phyloP scores from a whole-genome alignment of 2,329 filamentous ascomycete genomes.

The Aspergillus hortae region DNA sequence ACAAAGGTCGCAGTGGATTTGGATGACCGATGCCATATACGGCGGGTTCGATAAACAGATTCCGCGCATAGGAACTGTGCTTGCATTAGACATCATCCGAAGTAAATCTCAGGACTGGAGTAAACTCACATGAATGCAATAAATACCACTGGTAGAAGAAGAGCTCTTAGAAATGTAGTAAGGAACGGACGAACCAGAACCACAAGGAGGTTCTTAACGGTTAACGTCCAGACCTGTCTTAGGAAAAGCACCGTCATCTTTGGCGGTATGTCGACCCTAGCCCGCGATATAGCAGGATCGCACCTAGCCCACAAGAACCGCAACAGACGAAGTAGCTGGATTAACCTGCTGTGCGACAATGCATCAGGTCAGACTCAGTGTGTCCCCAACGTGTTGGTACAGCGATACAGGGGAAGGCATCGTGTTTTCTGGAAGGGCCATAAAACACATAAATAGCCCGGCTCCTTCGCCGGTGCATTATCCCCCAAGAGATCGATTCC shows the following conservation, averaged over 20 bases:
- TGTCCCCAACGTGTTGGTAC: not conserved
- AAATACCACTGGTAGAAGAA: conserved; percentile 55
- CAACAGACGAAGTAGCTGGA: not conserved
- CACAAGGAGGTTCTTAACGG: conserved; percentile 55
- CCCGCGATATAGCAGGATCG: not conserved
- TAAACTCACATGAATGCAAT: conserved; percentile 39
- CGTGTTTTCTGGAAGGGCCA: not conserved
- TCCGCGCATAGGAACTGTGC: conserved; percentile 65
- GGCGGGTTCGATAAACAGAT: conserved; percentile 76
- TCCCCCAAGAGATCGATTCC: not conserved
- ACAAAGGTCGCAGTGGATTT: conserved; percentile 60
- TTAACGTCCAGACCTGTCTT: conserved; percentile 55
- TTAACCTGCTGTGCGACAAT: not conserved
- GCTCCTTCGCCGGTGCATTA: not conserved
- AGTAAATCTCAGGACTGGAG: not conserved
- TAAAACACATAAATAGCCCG: not conserved
- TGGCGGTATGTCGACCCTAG: not conserved
- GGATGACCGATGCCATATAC: conserved; percentile 67
- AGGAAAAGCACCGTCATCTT: conserved; percentile 35
- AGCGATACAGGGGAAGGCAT: not conserved
- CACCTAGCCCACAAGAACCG: not conserved
- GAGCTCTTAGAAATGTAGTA: conserved; percentile 53
- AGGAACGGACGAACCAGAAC: conserved; percentile 53
- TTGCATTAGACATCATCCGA: conserved; percentile 9
- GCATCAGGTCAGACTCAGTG: not conserved